Percentiles rank a stretch among this genome's conserved stretches.
Evolutionary conservation across 1,284 basidiomycete genomes (phyloP).

Genomic region (Phaffia rhodozyma): DNA sequence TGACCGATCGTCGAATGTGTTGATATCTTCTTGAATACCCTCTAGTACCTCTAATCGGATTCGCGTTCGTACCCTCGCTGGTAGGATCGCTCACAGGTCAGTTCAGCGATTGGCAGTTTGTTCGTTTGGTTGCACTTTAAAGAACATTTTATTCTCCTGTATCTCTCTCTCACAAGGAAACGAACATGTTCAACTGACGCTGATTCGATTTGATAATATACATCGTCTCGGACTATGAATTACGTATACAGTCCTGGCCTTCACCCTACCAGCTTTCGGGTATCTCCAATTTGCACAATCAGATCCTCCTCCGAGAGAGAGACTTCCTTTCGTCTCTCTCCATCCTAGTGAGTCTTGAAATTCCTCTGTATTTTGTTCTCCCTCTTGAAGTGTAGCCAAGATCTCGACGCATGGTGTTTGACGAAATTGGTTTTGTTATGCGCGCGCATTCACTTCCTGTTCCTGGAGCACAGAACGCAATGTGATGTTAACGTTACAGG

Average conservation of each 20-base stretch:
- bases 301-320: not conserved
- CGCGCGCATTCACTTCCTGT: too few species aligned
- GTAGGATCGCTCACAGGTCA: not conserved
- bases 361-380: not conserved
- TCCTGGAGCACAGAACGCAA: constrained; percentile 5
- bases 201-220: not conserved
- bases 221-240: too few species aligned
- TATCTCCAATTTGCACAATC: constrained; percentile 8
- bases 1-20: too few species aligned
- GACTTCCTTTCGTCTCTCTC: constrained; percentile 3
- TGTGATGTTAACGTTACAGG: not conserved
- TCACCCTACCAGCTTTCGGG: not conserved
- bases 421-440: not conserved
- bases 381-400: not conserved
- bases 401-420: not conserved
- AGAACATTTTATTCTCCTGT: too few species aligned
- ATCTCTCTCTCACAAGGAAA: not conserved
- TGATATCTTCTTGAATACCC: not conserved
- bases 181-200: not conserved
- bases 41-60: constrained; percentile 4
- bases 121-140: too few species aligned
- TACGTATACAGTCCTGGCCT: not conserved
- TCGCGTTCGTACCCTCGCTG: not conserved
- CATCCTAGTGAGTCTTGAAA: not conserved
- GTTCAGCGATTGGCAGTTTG: too few species aligned